phyloP scores from a whole-genome alignment of 495 filamentous ascomycete species.

The Platismatia glauca region DNA sequence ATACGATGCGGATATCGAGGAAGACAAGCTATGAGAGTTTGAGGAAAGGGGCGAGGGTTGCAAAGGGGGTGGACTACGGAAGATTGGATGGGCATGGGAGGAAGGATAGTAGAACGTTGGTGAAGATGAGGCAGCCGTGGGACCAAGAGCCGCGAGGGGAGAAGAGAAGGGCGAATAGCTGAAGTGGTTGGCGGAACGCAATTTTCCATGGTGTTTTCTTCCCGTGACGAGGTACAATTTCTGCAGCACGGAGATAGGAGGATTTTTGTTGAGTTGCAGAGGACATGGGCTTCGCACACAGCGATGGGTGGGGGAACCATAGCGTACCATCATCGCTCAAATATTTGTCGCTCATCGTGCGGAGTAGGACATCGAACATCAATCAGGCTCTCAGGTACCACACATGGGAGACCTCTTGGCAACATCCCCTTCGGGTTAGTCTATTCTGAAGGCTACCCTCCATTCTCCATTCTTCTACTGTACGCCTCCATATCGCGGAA shows the following conservation, averaged over 20 bases:
- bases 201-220: background rate
- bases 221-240: too few species aligned
- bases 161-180: background rate
- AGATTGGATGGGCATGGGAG: background rate
- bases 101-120: conserved; percentile 16
- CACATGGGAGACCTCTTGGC: background rate
- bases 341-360: background rate
- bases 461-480: too few species aligned
- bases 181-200: background rate
- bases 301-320: background rate
- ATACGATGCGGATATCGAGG: background rate
- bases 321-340: background rate
- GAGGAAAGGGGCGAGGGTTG: background rate
- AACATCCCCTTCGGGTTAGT: background rate
- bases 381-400: background rate
- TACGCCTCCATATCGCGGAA: too few species aligned
- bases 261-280: too few species aligned
- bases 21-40: conserved; percentile 7
- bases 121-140: conserved; percentile 17
- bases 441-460: background rate
- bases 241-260: background rate
- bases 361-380: background rate
- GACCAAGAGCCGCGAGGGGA: conserved; percentile 1
- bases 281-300: too few species aligned
- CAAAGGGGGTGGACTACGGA: background rate